Base-by-base conservation (phyloP, 2,329 filamentous ascomycete species). In the Aurifilum marmelostoma region DNA sequence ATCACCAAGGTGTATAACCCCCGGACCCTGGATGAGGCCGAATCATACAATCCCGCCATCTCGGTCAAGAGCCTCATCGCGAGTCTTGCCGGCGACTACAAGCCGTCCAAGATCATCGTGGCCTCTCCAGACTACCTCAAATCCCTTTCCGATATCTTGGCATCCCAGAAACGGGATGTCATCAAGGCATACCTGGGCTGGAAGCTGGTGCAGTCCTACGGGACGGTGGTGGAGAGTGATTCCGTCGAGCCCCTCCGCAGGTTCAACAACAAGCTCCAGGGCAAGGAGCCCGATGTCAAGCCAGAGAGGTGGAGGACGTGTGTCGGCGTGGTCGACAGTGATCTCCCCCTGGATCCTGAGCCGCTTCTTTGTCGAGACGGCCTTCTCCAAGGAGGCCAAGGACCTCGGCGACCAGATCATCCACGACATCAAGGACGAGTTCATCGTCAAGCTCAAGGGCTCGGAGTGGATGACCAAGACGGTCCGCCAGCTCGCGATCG, bases 281-380 rank as follows among this genome's bases (percentile, higher is more conserved):
- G 88, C 61, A 88, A 86, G 73, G 88, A 90, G 67, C 85, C 88
- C 0, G 83, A 90, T 65, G 86, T 88, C 2, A 83, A 82, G 27
- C 80, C 87, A 18, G 90, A 92, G 74, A 83, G 89, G 63, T 92
- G 89, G 89, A 84, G 89, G 73, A 88, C 83, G 8, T 92, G 90
- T 73, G 83, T 92, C 37, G 76, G 76, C 9, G 82, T 84, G 43
- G 83, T 90, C 6, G 88, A 91, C 71, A 76, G 78, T 29, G 84
- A 85, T 6, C 76, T 92, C 29, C 69, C n/a, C 86, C 2, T 92
- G 90, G 89, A 89, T 91, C 63, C 79, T 92, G 21, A 90, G 89
- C 75, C 87, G 89, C 29, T 92, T 92, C 79, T 93, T 89, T 72
- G 83, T 92, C 1, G 86, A 92, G 71, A 87, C 87, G 63, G 85